These are phyloP conservation scores for Taphrina confusa DNA, from an alignment of 1,139 yeast genomes.

Conservation along the genomic window DNA sequence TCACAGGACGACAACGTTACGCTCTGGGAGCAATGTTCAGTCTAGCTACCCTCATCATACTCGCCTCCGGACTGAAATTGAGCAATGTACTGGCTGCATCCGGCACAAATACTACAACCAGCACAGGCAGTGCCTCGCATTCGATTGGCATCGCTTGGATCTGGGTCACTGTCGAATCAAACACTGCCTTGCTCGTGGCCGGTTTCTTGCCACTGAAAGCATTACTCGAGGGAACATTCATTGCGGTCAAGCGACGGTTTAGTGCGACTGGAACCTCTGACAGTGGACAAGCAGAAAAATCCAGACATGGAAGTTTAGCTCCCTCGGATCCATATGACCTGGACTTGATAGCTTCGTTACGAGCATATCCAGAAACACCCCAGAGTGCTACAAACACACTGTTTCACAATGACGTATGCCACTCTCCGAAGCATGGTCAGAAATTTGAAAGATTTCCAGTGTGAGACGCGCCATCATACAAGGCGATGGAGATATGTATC, in stretches of 20 bases:
- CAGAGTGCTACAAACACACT: conserved; percentile 6
- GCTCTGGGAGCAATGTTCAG: conserved; percentile 32
- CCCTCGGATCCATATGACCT: conserved; percentile 21
- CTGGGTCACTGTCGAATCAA: conserved; percentile 23
- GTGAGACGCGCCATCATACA: no score
- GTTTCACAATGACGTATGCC: background rate
- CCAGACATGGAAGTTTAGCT: conserved; percentile 2
- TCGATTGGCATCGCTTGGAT: conserved; percentile 22
- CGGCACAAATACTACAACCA: background rate
- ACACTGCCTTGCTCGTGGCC: conserved; percentile 30
- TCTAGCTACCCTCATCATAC: conserved; percentile 24
- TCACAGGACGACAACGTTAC: conserved; percentile 5
- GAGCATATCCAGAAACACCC: conserved; percentile 8
- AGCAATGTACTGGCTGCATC: conserved; percentile 7
- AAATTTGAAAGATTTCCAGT: no score
- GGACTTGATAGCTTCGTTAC: conserved; percentile 2
- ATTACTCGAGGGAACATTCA: conserved; percentile 12
- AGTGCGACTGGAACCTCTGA: conserved; percentile 4
- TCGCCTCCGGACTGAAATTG: conserved; percentile 30
- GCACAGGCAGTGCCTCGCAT: conserved; percentile 11
- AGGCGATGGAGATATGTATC: no score
- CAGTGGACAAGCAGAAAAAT: background rate
- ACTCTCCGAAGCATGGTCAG: background rate
- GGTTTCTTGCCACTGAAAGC: conserved; percentile 30
- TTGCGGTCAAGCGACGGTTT: conserved; percentile 26